A percentile compares a stretch with the other conserved stretches of the same genome.
Evolutionary conservation across 75 land plant species (phyloP).

Genomic region (Sequoia sempervirens): DNA sequence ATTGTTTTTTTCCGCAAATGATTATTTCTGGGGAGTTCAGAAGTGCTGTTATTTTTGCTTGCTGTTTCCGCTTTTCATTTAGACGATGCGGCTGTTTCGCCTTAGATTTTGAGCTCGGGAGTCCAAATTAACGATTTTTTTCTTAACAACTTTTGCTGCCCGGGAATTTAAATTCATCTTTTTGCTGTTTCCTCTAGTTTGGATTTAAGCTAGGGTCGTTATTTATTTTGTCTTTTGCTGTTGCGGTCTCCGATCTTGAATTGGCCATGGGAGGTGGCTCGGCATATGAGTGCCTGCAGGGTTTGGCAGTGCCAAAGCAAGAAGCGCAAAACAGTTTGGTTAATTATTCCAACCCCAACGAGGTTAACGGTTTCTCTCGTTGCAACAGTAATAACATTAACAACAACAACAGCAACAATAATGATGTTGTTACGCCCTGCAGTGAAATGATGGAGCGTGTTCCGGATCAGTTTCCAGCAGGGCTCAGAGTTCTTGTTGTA

Average conservation of each 20-base stretch:
- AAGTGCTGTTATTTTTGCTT: background rate
- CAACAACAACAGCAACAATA: background rate
- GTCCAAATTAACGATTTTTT: background rate
- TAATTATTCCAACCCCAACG: background rate
- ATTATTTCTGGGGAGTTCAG: background rate
- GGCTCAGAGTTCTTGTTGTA: conserved; percentile 69
- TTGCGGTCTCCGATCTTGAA: background rate
- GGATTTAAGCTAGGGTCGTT: background rate
- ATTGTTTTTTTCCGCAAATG: background rate
- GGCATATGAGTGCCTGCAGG: conserved; percentile 1
- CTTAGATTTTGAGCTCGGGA: background rate
- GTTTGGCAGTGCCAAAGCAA: conserved; percentile 4
- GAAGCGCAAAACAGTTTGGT: background rate
- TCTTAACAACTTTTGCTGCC: background rate
- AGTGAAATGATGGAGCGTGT: conserved; percentile 7
- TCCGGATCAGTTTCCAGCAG: conserved; percentile 58
- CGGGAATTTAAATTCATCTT: background rate
- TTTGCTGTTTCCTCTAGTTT: background rate
- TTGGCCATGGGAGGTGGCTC: conserved; percentile 3
- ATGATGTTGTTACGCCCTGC: background rate
- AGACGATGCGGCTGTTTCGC: background rate
- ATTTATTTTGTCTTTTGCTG: background rate
- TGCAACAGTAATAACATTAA: background rate
- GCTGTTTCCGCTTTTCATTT: background rate
- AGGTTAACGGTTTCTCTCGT: background rate